These are phyloP conservation scores for Tolypocladium guangdongense DNA, from an alignment of 2,329 filamentous ascomycete genomes.

Conservation along the genomic window DNA sequence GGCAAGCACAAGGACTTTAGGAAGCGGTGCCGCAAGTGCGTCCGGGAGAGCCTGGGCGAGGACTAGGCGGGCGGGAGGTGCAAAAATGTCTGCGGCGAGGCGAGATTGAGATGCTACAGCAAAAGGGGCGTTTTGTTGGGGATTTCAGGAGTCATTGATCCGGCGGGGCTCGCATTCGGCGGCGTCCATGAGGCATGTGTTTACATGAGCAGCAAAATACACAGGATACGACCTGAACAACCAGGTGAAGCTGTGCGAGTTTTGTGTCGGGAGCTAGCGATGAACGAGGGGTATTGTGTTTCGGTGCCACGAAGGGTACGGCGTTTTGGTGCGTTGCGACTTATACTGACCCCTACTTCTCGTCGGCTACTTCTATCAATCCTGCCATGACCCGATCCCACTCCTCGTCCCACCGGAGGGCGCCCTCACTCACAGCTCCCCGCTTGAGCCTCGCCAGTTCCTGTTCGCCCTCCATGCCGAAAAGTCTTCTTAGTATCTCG, in stretches of 20 bases:
- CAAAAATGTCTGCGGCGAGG: background rate
- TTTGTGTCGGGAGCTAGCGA: background rate
- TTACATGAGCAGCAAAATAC: background rate
- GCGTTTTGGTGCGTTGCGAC: background rate
- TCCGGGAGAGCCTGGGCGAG: slow-evolving; percentile 71
- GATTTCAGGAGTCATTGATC: background rate
- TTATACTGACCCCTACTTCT: background rate
- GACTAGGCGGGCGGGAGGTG: slow-evolving; percentile 28
- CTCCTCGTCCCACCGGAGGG: slow-evolving; percentile 77
- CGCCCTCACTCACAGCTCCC: slow-evolving; percentile 66
- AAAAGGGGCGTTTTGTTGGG: background rate
- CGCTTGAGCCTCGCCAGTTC: slow-evolving; percentile 51
- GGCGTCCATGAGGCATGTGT: background rate
- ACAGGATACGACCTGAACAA: background rate
- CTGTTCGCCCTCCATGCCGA: slow-evolving; percentile 36
- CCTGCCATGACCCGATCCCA: slow-evolving; percentile 77
- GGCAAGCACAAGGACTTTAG: slow-evolving; percentile 60
- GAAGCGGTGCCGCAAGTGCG: slow-evolving; percentile 64
- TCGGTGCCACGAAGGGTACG: background rate
- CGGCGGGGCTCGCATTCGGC: background rate
- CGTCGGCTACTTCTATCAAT: slow-evolving; percentile 44
- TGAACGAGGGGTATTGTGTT: background rate
- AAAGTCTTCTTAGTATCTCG: slow-evolving; percentile 51
- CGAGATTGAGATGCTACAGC: background rate
- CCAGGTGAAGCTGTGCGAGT: background rate